Base-by-base conservation (phyloP, 164 flowering plant species). In the Kingdonia uniflora region DNA sequence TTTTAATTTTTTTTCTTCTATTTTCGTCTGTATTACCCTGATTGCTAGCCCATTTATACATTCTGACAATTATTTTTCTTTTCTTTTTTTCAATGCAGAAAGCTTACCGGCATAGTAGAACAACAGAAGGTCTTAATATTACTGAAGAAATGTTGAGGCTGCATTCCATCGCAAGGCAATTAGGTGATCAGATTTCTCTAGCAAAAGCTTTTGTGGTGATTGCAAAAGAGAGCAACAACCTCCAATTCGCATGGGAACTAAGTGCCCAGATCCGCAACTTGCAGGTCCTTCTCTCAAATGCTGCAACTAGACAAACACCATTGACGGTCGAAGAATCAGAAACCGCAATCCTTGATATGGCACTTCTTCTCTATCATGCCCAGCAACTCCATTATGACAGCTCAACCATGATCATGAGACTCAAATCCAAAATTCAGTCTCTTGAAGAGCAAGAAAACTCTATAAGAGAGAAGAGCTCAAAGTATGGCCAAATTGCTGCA, bases 231-330 rank as follows among this genome's bases (percentile, higher is more conserved):
- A 81, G 79, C 74, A 83, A 74, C 66, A 85, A 85, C 58, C 85
- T 82, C 42, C 87, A 85, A 54, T 83, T 81, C 65, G 91, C 95
- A 50, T 81, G 91, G 91, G 95, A 86, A 52, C 64, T 86, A 49
- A 80, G 91, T 71, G 88, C 91, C 22, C 91, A 86, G 67, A 83
- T 86, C 52, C 90, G 95, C 50, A 76, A 72, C 60, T 83, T 87
- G 1, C 95, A 81, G 68, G 52, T 74, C 60, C 84, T 84, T 14
- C 82, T 87, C 39, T 87, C 96, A 26, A 76, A 71, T 68, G 84
- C 92, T 46, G 96, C 92, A 21, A 69, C 62, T 14, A 72, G 89
- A 54, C 71, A 77, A 52, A 56, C 67, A 20, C 96, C 89, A 16
- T 56, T 87, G 61, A 74, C 87, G 39, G 56, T 57, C 24, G 59